Evolutionary conservation across 345 rosid genomes (phyloP).

Genomic region (Eucalyptus dawsonii): DNA sequence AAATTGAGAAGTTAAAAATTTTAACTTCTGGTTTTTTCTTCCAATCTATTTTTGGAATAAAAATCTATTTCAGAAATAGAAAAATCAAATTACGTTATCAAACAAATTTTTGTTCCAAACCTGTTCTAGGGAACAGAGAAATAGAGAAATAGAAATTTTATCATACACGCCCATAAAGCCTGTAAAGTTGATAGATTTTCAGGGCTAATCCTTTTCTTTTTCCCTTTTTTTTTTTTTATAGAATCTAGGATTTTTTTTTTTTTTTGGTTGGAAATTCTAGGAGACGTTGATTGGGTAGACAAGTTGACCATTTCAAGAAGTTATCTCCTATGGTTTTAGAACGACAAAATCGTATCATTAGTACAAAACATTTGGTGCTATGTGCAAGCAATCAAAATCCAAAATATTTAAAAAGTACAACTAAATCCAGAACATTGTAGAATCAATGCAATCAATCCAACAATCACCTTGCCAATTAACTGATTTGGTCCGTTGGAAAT

Average conservation of each 20-base stretch:
- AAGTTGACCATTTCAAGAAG: not conserved
- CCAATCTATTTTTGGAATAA: too few species aligned
- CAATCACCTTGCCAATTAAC: not conserved
- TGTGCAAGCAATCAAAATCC: not conserved
- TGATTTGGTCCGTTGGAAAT: not conserved
- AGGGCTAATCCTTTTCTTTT: not conserved
- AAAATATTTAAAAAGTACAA: not conserved
- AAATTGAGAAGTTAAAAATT: too few species aligned
- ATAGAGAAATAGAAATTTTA: too few species aligned
- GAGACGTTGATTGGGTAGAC: not conserved
- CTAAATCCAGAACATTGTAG: not conserved
- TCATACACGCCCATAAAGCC: not conserved
- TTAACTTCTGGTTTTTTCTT: rapidly evolving
- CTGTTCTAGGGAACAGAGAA: rapidly evolving
- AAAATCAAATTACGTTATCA: too few species aligned
- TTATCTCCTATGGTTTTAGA: not conserved
- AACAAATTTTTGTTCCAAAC: too few species aligned
- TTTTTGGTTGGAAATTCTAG: too few species aligned
- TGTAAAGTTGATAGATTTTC: not conserved
- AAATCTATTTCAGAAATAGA: too few species aligned
- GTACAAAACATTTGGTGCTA: not conserved
- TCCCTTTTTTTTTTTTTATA: not conserved
- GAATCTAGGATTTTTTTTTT: not conserved
- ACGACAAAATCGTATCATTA: not conserved
- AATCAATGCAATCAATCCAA: not conserved